Percentiles rank a stretch among this genome's conserved stretches.
phyloP scores from a whole-genome alignment of 1,284 basidiomycete genomes.

The Sanghuangporus sanghuang region DNA sequence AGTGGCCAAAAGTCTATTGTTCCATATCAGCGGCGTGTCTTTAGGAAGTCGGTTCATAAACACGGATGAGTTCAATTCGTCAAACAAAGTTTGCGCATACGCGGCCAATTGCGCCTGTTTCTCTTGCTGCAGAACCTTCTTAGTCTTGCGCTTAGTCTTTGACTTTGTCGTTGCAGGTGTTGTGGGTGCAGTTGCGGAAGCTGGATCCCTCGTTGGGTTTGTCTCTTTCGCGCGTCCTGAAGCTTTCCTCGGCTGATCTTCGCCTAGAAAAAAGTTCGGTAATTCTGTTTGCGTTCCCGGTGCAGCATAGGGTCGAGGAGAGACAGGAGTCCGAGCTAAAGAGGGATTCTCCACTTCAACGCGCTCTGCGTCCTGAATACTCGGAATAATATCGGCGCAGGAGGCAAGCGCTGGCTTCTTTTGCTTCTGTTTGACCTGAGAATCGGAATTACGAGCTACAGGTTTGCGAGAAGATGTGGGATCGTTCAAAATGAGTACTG shows the following conservation, averaged over 20 bases:
- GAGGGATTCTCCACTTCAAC: slow-evolving; percentile 4
- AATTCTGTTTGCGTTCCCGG: not conserved
- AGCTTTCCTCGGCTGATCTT: not conserved
- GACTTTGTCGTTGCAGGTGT: slow-evolving; percentile 6
- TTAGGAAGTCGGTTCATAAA: slow-evolving; percentile 69
- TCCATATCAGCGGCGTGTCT: slow-evolving; percentile 67
- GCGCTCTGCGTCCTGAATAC: not conserved
- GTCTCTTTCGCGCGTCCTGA: not conserved
- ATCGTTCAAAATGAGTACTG: slow-evolving; percentile 46
- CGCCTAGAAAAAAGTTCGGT: slow-evolving; percentile 2
- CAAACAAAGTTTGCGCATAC: slow-evolving; percentile 69
- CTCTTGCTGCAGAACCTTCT: slow-evolving; percentile 40
- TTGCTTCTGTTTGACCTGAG: slow-evolving; percentile 14
- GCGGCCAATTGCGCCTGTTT: slow-evolving; percentile 41
- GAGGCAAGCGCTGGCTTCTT: slow-evolving; percentile 1
- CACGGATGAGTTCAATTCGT: slow-evolving; percentile 76
- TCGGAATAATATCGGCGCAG: not conserved
- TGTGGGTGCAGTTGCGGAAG: not conserved
- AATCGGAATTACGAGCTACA: slow-evolving; percentile 24
- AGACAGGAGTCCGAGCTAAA: not conserved
- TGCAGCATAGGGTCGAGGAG: not conserved
- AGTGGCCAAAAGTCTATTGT: slow-evolving; percentile 63
- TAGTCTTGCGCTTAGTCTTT: slow-evolving; percentile 29
- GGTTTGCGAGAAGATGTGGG: slow-evolving; percentile 43
- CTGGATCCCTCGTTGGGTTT: not conserved